Conservation (phyloP, 805 yeast species). For the Starmerella bacillaris region DNA sequence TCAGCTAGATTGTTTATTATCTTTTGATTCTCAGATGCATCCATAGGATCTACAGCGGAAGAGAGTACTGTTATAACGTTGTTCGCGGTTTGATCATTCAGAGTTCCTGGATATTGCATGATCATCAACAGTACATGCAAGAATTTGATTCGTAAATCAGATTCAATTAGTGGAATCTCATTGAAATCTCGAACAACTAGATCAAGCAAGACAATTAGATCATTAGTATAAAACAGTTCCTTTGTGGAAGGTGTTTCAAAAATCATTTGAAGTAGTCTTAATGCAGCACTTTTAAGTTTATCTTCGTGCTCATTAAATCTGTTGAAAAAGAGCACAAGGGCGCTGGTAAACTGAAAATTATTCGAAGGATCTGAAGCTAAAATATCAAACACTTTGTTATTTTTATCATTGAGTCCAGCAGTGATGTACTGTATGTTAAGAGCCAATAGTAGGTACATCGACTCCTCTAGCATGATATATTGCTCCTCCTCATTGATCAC, state of each 20-base stretch:
- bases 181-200: slow-evolving; percentile 64
- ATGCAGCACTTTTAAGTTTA: slow-evolving; percentile 54
- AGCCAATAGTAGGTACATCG: slow-evolving; percentile 52
- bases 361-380: slow-evolving; percentile 29
- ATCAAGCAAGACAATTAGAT: slow-evolving; percentile 65
- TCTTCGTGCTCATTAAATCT: slow-evolving; percentile 39
- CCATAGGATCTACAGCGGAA: no score
- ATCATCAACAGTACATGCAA: slow-evolving; percentile 37
- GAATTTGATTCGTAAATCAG: slow-evolving; percentile 46
- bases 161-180: slow-evolving; percentile 38
- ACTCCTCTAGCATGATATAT: slow-evolving; percentile 29
- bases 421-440: slow-evolving; percentile 82
- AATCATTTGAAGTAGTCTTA: slow-evolving; percentile 58
- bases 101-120: background rate
- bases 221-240: slow-evolving; percentile 64
- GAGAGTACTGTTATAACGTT: background rate
- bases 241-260: slow-evolving; percentile 48
- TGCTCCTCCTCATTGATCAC: slow-evolving; percentile 26
- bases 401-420: slow-evolving; percentile 4
- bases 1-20: no score
- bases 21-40: no score
- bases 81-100: background rate
- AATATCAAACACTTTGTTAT: slow-evolving; percentile 39
- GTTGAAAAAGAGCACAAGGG: slow-evolving; percentile 58
- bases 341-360: slow-evolving; percentile 43